A percentile compares a stretch with the other conserved stretches of the same genome.
These are phyloP conservation scores for Claviceps purpurea DNA, from an alignment of 2,329 filamentous ascomycete species.

Conservation along the genomic window DNA sequence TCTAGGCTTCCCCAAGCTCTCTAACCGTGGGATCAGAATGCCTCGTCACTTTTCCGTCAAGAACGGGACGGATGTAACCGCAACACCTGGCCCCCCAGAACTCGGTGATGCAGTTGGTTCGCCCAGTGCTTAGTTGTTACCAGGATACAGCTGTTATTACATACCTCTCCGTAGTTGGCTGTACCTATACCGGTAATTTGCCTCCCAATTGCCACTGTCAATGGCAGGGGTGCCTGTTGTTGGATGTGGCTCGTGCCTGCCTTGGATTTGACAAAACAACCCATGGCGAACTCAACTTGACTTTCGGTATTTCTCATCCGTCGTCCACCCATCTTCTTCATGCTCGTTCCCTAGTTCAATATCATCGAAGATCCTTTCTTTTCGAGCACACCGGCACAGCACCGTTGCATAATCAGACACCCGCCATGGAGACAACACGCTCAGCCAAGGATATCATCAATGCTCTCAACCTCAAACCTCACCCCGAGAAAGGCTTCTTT, in stretches of 20 bases:
- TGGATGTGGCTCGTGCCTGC: background rate
- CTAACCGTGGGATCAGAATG: background rate
- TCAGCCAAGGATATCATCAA: constrained; percentile 30
- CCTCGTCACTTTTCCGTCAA: background rate
- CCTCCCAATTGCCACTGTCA: background rate
- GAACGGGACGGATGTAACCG: background rate
- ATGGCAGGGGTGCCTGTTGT: background rate
- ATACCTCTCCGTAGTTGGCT: background rate
- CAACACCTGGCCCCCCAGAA: background rate
- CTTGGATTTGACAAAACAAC: background rate
- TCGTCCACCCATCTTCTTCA: background rate
- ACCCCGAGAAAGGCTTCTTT: constrained; percentile 36
- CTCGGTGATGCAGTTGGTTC: background rate
- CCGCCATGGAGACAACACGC: background rate
- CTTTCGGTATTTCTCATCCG: background rate
- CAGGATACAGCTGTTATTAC: background rate
- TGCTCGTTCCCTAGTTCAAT: background rate
- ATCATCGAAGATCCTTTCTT: background rate
- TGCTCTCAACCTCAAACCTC: constrained; percentile 27
- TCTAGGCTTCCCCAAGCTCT: background rate
- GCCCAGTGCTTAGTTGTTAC: background rate
- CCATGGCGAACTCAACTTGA: background rate
- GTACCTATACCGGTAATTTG: background rate
- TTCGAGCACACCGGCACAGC: background rate
- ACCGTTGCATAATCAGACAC: background rate